phyloP scores from a whole-genome alignment of 495 filamentous ascomycete species.

The Lophiotrema nucula region DNA sequence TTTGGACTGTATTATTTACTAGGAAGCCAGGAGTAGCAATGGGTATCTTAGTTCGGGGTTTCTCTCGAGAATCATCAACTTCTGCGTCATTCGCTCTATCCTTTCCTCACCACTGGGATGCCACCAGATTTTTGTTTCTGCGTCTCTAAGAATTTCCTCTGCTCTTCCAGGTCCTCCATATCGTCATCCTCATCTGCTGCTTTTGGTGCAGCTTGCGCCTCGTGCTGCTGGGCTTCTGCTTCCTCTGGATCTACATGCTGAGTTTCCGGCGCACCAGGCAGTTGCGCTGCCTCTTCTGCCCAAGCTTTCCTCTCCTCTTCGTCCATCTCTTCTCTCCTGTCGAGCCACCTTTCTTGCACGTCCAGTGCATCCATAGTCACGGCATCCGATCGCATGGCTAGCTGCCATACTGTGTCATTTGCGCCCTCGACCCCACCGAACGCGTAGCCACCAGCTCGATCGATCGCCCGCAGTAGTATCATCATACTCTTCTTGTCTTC shows the following conservation, averaged over 20 bases:
- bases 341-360: conserved; percentile 93
- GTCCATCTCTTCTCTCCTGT: conserved; percentile 84
- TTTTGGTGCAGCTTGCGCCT: background rate
- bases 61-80: no score
- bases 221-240: conserved; percentile 30
- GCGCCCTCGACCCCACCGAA: conserved; percentile 89
- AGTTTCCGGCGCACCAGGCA: conserved; percentile 12
- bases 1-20: no score
- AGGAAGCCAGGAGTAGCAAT: no score
- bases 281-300: conserved; percentile 56
- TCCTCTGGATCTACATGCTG: conserved; percentile 44
- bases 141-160: conserved; percentile 35
- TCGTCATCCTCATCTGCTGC: conserved; percentile 31
- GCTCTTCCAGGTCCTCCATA: conserved; percentile 35
- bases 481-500: conserved; percentile 97
- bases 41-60: no score
- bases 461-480: conserved; percentile 78
- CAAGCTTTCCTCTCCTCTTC: conserved; percentile 69
- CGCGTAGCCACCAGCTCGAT: conserved; percentile 87
- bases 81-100: no score
- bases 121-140: conserved; percentile 29
- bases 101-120: conserved; percentile 39
- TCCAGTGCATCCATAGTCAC: conserved; percentile 77
- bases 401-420: conserved; percentile 89
- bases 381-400: conserved; percentile 84